Conservation (phyloP, 495 filamentous ascomycete genomes). For the Lophiostoma macrostomum region DNA sequence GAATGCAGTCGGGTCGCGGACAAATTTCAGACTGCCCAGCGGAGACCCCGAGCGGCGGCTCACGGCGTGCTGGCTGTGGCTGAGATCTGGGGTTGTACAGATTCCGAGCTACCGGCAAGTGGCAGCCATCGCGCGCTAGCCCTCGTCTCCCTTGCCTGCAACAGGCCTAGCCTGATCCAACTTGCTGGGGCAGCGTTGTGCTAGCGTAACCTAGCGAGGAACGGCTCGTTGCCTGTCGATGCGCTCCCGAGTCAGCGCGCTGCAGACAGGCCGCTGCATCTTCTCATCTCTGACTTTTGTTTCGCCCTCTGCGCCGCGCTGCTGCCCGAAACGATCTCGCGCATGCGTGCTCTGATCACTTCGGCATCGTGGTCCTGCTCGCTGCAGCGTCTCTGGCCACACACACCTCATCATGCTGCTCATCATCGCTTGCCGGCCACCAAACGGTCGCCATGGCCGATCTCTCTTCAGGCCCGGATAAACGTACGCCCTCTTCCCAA, state of each 20-base stretch:
- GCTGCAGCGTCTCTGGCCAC: neutral
- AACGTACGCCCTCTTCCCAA: neutral
- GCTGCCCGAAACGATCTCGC: conserved; percentile 16
- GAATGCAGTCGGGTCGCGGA: conserved; percentile 5
- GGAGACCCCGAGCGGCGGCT: conserved; percentile 27
- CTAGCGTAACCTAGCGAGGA: conserved; percentile 13
- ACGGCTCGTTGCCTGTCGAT: conserved; percentile 11
- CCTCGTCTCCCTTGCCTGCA: conserved; percentile 16
- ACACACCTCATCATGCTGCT: conserved; percentile 1
- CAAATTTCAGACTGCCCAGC: conserved; percentile 6
- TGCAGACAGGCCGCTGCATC: conserved; percentile 13
- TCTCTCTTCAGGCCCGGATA: conserved; percentile 15
- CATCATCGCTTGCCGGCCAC: neutral
- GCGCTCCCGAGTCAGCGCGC: conserved; percentile 27
- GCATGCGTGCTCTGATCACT: conserved; percentile 21
- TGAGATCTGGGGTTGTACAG: conserved; percentile 28
- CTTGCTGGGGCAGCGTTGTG: conserved; percentile 9
- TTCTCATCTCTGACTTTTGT: neutral
- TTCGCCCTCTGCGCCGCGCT: neutral
- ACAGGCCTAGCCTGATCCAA: conserved; percentile 12
- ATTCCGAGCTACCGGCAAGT: conserved; percentile 20
- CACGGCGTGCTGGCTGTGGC: conserved; percentile 20
- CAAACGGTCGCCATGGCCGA: conserved; percentile 3
- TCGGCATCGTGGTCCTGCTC: conserved; percentile 14
- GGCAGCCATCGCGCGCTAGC: too few relatives aligned